These are phyloP conservation scores for Trichoderma atroviride DNA, from an alignment of 2,329 filamentous ascomycete species.

Conservation along the genomic window DNA sequence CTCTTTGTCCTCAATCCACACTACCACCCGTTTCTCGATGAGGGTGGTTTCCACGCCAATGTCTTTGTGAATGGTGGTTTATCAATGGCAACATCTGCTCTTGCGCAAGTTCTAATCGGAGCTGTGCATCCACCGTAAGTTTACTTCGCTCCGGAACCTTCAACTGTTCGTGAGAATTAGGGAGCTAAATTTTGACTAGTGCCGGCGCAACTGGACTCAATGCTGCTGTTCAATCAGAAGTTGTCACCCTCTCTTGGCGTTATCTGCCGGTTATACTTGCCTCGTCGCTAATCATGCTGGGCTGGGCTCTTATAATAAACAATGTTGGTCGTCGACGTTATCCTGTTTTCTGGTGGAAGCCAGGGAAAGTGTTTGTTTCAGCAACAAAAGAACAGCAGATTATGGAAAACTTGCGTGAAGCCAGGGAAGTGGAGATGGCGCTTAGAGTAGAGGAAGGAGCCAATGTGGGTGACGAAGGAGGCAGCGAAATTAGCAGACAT, in stretches of 20 bases:
- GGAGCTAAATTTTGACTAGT: too few species aligned
- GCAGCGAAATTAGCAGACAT: too few species aligned
- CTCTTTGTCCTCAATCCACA: background rate
- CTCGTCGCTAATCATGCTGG: background rate
- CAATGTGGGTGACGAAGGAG: too few species aligned
- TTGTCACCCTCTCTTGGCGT: too few species aligned
- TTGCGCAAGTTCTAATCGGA: background rate
- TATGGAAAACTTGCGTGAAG: background rate
- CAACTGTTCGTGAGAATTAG: background rate
- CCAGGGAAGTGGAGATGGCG: background rate
- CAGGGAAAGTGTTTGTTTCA: slow-evolving; percentile 2
- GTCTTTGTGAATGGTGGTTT: background rate
- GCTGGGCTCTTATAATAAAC: background rate
- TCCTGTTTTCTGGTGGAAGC: slow-evolving; percentile 1
- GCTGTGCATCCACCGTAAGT: slow-evolving; percentile 1
- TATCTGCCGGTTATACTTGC: too few species aligned
- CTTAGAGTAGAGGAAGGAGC: too few species aligned
- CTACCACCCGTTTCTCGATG: background rate
- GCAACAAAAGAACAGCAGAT: slow-evolving; percentile 1
- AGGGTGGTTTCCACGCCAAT: slow-evolving; percentile 1
- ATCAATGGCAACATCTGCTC: background rate
- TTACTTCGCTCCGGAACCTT: background rate
- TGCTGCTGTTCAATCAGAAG: too few species aligned
- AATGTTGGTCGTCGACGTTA: slow-evolving; percentile 3
- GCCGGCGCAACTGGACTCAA: too few species aligned